Evolutionary conservation across 441 rosid genomes (phyloP), one percentile per base, ranked within the genome.

Genomic region (Croton laevigatus): DNA sequence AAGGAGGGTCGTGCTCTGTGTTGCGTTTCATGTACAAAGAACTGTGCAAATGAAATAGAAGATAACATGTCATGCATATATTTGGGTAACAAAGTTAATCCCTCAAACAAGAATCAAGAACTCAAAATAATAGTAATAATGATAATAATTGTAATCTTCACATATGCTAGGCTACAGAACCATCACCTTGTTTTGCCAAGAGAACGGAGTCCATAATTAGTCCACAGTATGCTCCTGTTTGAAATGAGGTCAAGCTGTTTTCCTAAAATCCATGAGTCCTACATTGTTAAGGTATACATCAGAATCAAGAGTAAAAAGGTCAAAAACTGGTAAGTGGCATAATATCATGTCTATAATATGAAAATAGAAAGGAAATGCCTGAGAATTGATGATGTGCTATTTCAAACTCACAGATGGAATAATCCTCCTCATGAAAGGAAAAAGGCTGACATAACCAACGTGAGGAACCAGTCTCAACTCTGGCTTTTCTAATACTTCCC

Each of bases 1-100:
- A 96, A 16, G 99, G 98, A 62, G 98, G 87, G 62, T 96, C 97
- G 59, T 91, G 96, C 85, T 90, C 89, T 7, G 99, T 90, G 84
- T 96, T 96, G 76, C 86, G 90, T 82, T 88, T 90, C 99, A 93
- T 96, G 88, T 91, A 93, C 80, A 91, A 44, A 37, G 97, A 85
- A 81, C 98, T 95, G 84, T 44, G 58, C 49, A 73, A 27, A 27
- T 27, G 32, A 27, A 27, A 76, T 62, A 58, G 32, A 74, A 45
- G 42, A 5, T 36, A 5, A 44, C 37, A 69, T 36, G 53, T 71
- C 36, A 55, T 51, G 37, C 49, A 42, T 22, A 3, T n/a, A 3
- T n/a, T 49, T 2, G 17, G 22, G 49, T 14, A 34, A 27, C 16
- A 34, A 20, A 27, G 32, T 27, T 27, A 27, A 49, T 52, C 59